A percentile compares a stretch with the other conserved stretches of the same genome.
Evolutionary conservation across 768 basidiomycete species (phyloP).

Genomic region (Suillus fuscotomentosus): DNA sequence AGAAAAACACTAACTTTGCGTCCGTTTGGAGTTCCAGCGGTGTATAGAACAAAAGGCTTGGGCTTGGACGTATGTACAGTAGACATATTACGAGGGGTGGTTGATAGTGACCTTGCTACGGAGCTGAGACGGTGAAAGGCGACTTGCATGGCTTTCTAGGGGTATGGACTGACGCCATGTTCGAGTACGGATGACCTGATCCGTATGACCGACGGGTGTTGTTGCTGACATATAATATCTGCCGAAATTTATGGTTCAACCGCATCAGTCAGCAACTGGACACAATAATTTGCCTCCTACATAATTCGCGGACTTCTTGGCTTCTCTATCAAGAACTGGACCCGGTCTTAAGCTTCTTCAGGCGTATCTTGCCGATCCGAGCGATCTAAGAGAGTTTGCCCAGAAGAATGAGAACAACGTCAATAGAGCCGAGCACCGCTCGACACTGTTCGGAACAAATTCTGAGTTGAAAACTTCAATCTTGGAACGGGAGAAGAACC

Average conservation of each 20-base stretch:
- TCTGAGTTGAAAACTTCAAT: not conserved
- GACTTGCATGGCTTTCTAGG: not conserved
- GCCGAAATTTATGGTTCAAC: not conserved
- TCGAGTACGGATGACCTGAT: not conserved
- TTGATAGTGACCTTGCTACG: not conserved
- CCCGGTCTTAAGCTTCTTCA: not conserved
- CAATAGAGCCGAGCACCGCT: not conserved
- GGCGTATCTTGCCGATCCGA: not conserved
- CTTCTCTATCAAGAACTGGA: not conserved
- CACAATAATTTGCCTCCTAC: too few relatives aligned
- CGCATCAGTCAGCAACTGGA: not conserved
- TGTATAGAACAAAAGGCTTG: constrained; percentile 48
- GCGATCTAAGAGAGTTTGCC: not conserved
- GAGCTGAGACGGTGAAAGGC: not conserved
- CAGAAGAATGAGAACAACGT: not conserved
- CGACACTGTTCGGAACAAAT: not conserved
- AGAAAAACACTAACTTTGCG: constrained; percentile 49
- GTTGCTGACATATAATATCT: too few relatives aligned
- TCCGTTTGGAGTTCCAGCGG: constrained; percentile 56
- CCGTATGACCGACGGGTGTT: not conserved
- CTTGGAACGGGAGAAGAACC: not conserved
- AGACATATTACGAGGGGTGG: constrained; percentile 12
- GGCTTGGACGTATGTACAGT: constrained; percentile 8
- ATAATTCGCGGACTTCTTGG: not conserved
- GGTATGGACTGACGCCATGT: not conserved